A percentile compares a stretch with the other conserved stretches of the same genome.
Conservation (phyloP, 768 basidiomycete genomes). For the Phaffia tasmanica region DNA sequence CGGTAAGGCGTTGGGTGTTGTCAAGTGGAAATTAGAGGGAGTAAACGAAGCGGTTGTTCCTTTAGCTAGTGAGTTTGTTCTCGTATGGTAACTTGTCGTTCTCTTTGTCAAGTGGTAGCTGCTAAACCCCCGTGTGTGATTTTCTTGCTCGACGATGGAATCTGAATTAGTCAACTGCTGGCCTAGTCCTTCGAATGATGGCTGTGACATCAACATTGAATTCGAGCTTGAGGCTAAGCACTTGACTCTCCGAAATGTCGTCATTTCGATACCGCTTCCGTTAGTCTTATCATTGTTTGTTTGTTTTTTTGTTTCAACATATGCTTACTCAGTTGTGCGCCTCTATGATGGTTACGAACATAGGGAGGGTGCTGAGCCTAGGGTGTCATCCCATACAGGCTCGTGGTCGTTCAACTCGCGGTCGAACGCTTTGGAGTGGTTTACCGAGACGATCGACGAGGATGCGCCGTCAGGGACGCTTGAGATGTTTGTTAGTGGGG, state of each 20-base stretch:
- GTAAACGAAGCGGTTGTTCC: constrained; percentile 88
- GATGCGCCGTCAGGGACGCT: constrained; percentile 61
- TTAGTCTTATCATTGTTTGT: constrained; percentile 41
- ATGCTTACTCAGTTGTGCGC: constrained; percentile 2
- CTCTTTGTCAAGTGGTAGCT: background rate
- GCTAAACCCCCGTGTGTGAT: background rate
- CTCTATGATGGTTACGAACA: constrained; percentile 24
- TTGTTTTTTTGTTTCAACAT: background rate
- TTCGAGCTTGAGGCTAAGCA: constrained; percentile 85
- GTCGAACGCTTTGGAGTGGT: constrained; percentile 76
- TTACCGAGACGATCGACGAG: constrained; percentile 55
- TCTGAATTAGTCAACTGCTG: constrained; percentile 82
- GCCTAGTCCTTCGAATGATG: constrained; percentile 87
- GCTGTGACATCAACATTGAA: constrained; percentile 88
- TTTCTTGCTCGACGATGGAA: constrained; percentile 11
- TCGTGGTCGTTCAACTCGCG: constrained; percentile 73
- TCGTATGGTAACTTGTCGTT: no score
- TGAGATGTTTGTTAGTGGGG: constrained; percentile 73
- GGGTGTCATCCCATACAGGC: constrained; percentile 57
- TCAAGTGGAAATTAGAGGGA: constrained; percentile 84
- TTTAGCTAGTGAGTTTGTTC: constrained; percentile 58
- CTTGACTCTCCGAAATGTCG: constrained; percentile 68
- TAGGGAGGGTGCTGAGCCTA: constrained; percentile 73
- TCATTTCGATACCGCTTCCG: constrained; percentile 89
- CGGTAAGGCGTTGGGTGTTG: constrained; percentile 64